phyloP scores from a whole-genome alignment of 2,329 filamentous ascomycete species.

The Simplicillium aogashimaense region DNA sequence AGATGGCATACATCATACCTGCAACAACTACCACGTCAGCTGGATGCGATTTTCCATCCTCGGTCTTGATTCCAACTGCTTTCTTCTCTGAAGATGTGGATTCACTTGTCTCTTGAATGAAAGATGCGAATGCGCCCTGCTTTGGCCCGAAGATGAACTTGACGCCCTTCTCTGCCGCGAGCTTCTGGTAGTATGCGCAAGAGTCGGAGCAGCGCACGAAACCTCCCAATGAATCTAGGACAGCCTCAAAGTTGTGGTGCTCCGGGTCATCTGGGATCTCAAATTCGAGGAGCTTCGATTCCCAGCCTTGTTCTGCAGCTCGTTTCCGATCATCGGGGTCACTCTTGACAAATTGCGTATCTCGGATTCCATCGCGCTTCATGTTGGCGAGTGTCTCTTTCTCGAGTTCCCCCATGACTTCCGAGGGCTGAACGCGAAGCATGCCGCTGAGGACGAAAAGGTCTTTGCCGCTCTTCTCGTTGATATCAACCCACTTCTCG shows the following conservation, averaged over 20 bases:
- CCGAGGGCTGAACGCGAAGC: constrained; percentile 14
- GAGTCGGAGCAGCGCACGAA: constrained; percentile 13
- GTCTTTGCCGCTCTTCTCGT: constrained; percentile 4
- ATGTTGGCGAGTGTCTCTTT: constrained; percentile 14
- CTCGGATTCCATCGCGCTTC: constrained; percentile 12
- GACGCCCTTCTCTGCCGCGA: constrained; percentile 14
- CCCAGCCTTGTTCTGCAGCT: constrained; percentile 11
- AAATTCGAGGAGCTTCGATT: constrained; percentile 13
- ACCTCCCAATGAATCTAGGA: constrained; percentile 13
- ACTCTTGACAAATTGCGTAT: constrained; percentile 14
- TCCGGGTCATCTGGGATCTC: constrained; percentile 9
- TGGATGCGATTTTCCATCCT: constrained; percentile 10
- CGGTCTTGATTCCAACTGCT: constrained; percentile 11
- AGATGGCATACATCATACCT: constrained; percentile 12
- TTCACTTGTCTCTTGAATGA: constrained; percentile 9
- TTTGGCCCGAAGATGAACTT: constrained; percentile 15
- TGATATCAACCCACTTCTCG: constrained; percentile 11
- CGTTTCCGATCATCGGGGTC: constrained; percentile 8
- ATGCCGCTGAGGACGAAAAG: constrained; percentile 14
- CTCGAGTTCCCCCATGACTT: constrained; percentile 11
- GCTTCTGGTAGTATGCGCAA: constrained; percentile 9
- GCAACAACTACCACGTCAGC: constrained; percentile 15
- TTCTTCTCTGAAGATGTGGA: constrained; percentile 6
- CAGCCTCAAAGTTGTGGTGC: constrained; percentile 10
- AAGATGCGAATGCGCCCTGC: constrained; percentile 12